These are phyloP conservation scores for Lagerstroemia fauriei DNA, from an alignment of 441 rosid species.

Conservation along the genomic window DNA sequence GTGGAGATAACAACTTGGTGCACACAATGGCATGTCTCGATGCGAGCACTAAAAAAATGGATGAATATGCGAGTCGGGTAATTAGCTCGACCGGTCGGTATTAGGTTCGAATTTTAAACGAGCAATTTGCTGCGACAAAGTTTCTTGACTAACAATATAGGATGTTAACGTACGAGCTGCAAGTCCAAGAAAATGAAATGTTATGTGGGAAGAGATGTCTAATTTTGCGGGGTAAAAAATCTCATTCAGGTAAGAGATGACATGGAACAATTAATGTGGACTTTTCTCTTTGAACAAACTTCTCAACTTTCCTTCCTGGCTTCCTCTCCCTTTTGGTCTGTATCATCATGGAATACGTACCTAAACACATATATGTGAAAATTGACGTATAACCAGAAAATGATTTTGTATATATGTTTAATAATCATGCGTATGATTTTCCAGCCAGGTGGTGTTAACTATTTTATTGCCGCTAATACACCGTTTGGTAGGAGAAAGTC, in stretches of 20 bases:
- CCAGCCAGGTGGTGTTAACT: too few species aligned
- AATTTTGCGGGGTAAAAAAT: slow-evolving; percentile 58
- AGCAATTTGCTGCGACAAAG: slow-evolving; percentile 11
- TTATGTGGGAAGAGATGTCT: slow-evolving; percentile 36
- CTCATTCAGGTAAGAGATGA: slow-evolving; percentile 49
- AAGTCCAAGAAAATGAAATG: neutral
- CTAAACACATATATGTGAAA: neutral
- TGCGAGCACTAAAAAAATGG: neutral
- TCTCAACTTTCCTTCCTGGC: neutral
- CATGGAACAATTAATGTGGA: slow-evolving; percentile 21
- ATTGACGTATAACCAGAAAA: too few species aligned
- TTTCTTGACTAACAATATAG: slow-evolving; percentile 28
- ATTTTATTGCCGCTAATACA: too few species aligned
- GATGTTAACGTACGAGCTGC: slow-evolving; percentile 39
- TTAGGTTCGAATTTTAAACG: slow-evolving; percentile 30
- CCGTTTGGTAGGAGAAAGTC: too few species aligned
- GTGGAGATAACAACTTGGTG: too few species aligned
- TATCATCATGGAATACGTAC: neutral
- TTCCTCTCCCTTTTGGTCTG: neutral
- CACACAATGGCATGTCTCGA: neutral
- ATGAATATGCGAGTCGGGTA: neutral
- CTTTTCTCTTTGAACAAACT: neutral
- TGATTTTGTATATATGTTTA: too few species aligned
- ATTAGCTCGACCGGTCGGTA: slow-evolving; percentile 17
- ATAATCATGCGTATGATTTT: too few species aligned